phyloP scores from a whole-genome alignment of 2,329 filamentous ascomycete species.

The Epichloe bromicola region DNA sequence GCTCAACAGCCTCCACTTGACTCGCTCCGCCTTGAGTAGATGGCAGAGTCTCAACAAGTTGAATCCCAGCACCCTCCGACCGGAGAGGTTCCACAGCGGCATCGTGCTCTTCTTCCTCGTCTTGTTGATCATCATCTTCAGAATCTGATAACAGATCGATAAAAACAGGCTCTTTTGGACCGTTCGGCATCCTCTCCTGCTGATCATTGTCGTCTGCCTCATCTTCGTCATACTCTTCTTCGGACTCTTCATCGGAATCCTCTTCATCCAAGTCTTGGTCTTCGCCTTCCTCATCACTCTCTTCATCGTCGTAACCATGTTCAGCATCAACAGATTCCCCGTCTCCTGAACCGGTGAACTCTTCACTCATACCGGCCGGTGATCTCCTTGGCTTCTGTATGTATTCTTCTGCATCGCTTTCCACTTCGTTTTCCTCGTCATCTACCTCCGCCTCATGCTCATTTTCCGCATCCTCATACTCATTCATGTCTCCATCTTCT shows the following conservation, averaged over 20 bases:
- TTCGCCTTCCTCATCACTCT: slow-evolving; percentile 8
- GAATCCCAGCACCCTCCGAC: background rate
- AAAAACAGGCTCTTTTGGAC: slow-evolving; percentile 25
- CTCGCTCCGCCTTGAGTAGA: background rate
- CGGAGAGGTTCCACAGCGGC: background rate
- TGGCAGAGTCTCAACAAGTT: background rate
- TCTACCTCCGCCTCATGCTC: slow-evolving; percentile 2
- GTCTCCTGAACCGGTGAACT: slow-evolving; percentile 4
- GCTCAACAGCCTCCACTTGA: background rate
- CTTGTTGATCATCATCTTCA: background rate
- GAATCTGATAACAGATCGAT: slow-evolving; percentile 36
- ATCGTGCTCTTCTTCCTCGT: background rate
- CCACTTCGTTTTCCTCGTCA: slow-evolving; percentile 1
- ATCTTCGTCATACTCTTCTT: slow-evolving; percentile 1
- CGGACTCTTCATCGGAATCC: slow-evolving; percentile 5
- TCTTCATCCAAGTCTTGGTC: slow-evolving; percentile 7
- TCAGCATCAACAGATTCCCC: slow-evolving; percentile 16
- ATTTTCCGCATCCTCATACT: background rate
- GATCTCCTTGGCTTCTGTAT: background rate
- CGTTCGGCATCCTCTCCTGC: slow-evolving; percentile 5
- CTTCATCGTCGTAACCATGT: slow-evolving; percentile 11
- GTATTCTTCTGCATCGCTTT: background rate
- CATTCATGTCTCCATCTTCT: slow-evolving; percentile 8
- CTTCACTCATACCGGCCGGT: background rate
- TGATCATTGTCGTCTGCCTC: slow-evolving; percentile 3